These are phyloP conservation scores for Tricholoma sp. DNA, from an alignment of 768 basidiomycete species.

Conservation along the genomic window DNA sequence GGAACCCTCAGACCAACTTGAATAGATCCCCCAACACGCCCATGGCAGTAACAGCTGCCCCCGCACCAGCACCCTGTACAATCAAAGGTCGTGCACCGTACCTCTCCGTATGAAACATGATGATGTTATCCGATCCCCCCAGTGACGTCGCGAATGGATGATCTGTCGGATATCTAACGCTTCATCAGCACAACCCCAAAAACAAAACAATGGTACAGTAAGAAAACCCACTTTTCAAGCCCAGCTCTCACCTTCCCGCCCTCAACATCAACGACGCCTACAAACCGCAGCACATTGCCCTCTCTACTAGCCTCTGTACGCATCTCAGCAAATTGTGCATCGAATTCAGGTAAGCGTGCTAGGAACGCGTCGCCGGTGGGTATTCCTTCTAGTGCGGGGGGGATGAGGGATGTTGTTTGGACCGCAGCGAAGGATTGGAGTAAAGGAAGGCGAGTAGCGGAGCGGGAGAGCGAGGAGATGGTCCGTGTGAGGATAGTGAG, in stretches of 20 bases:
- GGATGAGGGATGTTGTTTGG: constrained; percentile 81
- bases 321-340: constrained; percentile 69
- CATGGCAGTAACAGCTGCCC: constrained; percentile 98
- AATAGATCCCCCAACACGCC: constrained; percentile 89
- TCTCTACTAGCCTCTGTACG: constrained; percentile 73
- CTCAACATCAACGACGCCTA: constrained; percentile 86
- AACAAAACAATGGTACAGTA: background rate
- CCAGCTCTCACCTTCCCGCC: constrained; percentile 74
- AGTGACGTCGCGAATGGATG: constrained; percentile 97
- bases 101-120: constrained; percentile 94
- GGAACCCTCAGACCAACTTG: constrained; percentile 35
- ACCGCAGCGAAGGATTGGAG: constrained; percentile 85
- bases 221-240: constrained; percentile 70
- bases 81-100: constrained; percentile 88
- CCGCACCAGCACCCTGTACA: constrained; percentile 94
- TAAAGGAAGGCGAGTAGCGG: constrained; percentile 34
- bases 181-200: background rate
- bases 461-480: constrained; percentile 37
- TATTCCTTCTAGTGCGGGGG: constrained; percentile 60
- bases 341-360: constrained; percentile 72
- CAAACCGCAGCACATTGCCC: constrained; percentile 86
- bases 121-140: constrained; percentile 95
- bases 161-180: constrained; percentile 69
- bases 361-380: constrained; percentile 81
- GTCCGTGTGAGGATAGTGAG: constrained; percentile 90